phyloP scores from a whole-genome alignment of 148 eudicot genomes.

The Salicornia ramosissima region DNA sequence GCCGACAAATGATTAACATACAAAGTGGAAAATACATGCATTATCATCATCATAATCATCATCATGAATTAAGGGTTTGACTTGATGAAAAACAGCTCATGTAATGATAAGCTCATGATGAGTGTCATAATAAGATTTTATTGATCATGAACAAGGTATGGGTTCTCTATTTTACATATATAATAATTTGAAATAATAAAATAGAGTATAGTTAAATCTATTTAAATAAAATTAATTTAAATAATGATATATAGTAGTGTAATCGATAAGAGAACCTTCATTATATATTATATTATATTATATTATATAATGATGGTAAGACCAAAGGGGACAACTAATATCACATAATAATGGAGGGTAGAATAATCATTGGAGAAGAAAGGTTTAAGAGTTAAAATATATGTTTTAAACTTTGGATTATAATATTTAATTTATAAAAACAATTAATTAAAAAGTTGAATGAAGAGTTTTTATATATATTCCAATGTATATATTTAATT shows the following conservation, averaged over 20 bases:
- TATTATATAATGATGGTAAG: conserved; percentile 21
- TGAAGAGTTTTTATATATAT: conserved; percentile 15
- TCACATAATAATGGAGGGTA: conserved; percentile 9
- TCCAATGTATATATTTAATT: not conserved
- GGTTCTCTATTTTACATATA: conserved; percentile 1
- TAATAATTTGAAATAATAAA: not conserved
- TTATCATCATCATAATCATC: conserved; percentile 19
- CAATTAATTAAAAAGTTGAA: conserved; percentile 3
- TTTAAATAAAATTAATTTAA: not conserved
- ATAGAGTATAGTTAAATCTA: too few species aligned
- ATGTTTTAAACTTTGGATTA: conserved; percentile 15
- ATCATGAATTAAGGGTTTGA: conserved; percentile 21
- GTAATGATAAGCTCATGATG: conserved; percentile 38
- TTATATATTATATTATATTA: conserved; percentile 6
- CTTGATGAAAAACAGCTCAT: conserved; percentile 32
- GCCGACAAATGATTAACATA: conserved; percentile 41
- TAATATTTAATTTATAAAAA: not conserved
- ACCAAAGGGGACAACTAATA: conserved; percentile 25
- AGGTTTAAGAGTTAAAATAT: conserved; percentile 14
- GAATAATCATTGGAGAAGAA: conserved; percentile 26
- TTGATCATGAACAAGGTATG: conserved; percentile 22
- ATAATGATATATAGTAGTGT: not conserved
- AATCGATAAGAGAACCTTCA: conserved; percentile 20
- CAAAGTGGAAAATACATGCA: conserved; percentile 38
- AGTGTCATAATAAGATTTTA: conserved; percentile 22